Evolutionary conservation across 192 early-diverging fungal species (phyloP), one percentile per base, ranked within the genome.

Genomic region (Backusella morwellensis): DNA sequence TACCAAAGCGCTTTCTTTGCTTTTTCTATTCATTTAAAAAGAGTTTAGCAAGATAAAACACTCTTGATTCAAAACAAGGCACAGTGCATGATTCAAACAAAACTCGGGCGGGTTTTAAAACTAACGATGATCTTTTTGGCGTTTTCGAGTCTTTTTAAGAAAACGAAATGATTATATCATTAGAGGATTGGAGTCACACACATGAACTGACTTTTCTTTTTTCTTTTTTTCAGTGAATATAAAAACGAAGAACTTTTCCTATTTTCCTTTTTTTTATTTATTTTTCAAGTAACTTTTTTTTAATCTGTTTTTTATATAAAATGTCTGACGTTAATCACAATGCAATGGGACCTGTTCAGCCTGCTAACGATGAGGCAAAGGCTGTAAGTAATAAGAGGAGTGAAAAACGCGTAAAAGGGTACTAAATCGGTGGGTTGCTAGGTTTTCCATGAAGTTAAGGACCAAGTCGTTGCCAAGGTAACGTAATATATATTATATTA

Each of bases 301-400:
- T 59, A 21, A 26, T 59, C 56, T 26, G 8, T 56, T 3, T 23
- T 23, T 23, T 56, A 59, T 59, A 59, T 26, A 26, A 69, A 69
- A 88, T 88, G 87, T 88, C 87, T 76, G 80, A 81, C 73, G 85
- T 70, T 47, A 79, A 78, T 40, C 76, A 85, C 44, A 88, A 88
- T 70, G 35, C 50, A 47, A 88, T 88, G 87, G 78, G 80, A n/a
- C 66, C 36, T 4, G 85, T 85, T 66, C 56, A 50, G 59, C 72
- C 73, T 14, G 85, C 83, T 38, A 84, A 88, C 63, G 83, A 82
- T 11, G 82, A 86, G 35, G 79, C 80, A 70, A 67, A 59, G 19
- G 70, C 68, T 12, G 77, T 82, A 79, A 75, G 75, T 66, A 3
- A 59, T 14, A 26, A 47, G 17, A 12, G 23, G 15, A 15, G 15